Evolutionary conservation across 1,284 basidiomycete species (phyloP).

Genomic region (Ganoderma lingzhi): DNA sequence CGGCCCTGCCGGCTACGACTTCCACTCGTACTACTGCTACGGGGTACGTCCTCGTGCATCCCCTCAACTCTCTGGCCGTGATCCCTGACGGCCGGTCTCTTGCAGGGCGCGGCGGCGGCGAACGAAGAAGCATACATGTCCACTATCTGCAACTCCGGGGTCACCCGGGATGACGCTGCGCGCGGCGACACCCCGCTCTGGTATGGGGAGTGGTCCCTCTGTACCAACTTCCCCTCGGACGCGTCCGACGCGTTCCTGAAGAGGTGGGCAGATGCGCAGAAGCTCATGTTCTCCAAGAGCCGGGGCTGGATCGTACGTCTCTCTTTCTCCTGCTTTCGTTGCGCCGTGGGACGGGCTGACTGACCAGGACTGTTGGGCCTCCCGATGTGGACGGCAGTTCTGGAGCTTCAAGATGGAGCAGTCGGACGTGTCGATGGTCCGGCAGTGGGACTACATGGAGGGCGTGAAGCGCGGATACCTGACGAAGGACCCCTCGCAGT

Average conservation of each 20-base stretch:
- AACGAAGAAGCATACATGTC: conserved; percentile 65
- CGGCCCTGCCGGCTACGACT: not conserved
- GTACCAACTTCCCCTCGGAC: not conserved
- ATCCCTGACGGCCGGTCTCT: not conserved
- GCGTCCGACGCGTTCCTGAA: not conserved
- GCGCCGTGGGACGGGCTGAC: not conserved
- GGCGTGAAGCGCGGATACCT: conserved; percentile 66
- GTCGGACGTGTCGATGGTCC: conserved; percentile 55
- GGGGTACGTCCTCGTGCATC: not conserved
- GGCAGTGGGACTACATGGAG: conserved; percentile 79
- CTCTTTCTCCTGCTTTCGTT: not conserved
- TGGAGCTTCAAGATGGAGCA: conserved; percentile 82
- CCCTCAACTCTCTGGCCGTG: not conserved
- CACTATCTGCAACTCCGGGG: conserved; percentile 80
- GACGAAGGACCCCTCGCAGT: conserved; percentile 64
- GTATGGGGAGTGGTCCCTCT: not conserved
- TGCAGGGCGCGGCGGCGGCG: not conserved
- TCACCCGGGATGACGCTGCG: conserved; percentile 49
- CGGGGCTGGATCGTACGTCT: not conserved
- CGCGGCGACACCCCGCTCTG: not conserved
- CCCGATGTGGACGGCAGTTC: not conserved
- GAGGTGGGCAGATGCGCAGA: not conserved
- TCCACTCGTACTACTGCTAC: not conserved
- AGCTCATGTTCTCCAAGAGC: not conserved
- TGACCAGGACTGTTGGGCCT: not conserved